phyloP scores from a whole-genome alignment of 176 grass and related monocot genomes.

The Poa pratensis region DNA sequence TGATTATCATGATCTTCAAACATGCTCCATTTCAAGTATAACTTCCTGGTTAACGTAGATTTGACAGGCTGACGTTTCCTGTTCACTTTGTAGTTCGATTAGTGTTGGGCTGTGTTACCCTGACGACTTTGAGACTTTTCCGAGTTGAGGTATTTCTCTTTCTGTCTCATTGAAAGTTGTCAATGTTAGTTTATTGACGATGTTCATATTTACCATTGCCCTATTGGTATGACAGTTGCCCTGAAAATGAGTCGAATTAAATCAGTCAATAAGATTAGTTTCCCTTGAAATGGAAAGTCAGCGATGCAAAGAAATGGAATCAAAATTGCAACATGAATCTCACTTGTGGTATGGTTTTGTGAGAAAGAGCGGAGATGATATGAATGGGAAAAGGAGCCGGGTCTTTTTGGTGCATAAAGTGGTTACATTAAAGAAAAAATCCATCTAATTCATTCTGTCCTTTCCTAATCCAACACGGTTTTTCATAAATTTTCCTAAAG shows the following conservation, averaged over 20 bases:
- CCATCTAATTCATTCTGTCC: background rate
- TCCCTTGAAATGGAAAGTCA: slow-evolving; percentile 11
- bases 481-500: background rate
- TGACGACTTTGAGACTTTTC: slow-evolving; percentile 73
- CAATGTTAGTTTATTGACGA: background rate
- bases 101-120: slow-evolving; percentile 61
- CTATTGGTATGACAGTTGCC: background rate
- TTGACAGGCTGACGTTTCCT: slow-evolving; percentile 33
- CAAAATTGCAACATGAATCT: background rate
- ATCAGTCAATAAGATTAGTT: background rate
- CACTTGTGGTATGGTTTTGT: background rate
- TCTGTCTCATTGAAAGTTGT: slow-evolving; percentile 24
- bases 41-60: slow-evolving; percentile 33
- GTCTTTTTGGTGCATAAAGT: background rate
- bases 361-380: background rate
- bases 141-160: slow-evolving; percentile 68
- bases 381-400: background rate
- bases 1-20: slow-evolving; percentile 28
- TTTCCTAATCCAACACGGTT: background rate
- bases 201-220: background rate
- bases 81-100: slow-evolving; percentile 62
- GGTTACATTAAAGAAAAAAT: background rate
- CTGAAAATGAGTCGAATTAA: slow-evolving; percentile 11
- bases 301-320: background rate
- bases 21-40: slow-evolving; percentile 26